Evolutionary conservation across 148 eudicot species (phyloP), one percentile per base, ranked within the genome.

Genomic region (Silene uniflora): DNA sequence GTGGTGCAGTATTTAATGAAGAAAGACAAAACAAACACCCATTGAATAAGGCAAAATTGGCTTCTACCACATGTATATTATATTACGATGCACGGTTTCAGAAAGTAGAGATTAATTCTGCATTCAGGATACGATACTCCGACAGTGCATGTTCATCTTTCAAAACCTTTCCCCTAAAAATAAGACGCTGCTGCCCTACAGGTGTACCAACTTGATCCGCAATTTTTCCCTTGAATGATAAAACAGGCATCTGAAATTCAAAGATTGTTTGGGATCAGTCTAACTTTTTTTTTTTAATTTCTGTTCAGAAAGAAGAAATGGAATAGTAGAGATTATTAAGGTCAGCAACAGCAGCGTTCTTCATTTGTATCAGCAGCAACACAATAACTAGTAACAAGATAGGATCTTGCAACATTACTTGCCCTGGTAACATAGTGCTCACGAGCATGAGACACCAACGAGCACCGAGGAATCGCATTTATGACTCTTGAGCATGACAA

Each of bases 151-250:
- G 91, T 60, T 92, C 89, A 82, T 95, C 98, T 84, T 92, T 95
- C 82, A 95, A 63, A 66, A 95, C 97, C 84, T 89, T 95, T 67
- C 97, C 98, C 85, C 96, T 86, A 73, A 90, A 95, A 74, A 95
- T 95, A 69, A 95, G 89, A 21, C 96, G 86, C 75, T 95, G 97
- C 81, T 90, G 98, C 67, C 70, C 93, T 77, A 90, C 92, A 17
- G 97, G 93, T 27, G 92, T 81, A 67, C 93, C 97, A 83, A 83
- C 76, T 86, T 90, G 78, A 76, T 80, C 80, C 32, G 97, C 97
- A 76, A 95, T 84, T 70, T 86, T 88, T 83, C 85, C 93, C 87
- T 95, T 95, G 70, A 95, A 91, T 62, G 84, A 83, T 60, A 88
- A 87, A 29, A 95, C 92, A 25, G 77, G 74, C 83, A 89, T 84